Base-by-base conservation (phyloP, 2,329 filamentous ascomycete genomes). In the Aureobasidium namibiae region DNA sequence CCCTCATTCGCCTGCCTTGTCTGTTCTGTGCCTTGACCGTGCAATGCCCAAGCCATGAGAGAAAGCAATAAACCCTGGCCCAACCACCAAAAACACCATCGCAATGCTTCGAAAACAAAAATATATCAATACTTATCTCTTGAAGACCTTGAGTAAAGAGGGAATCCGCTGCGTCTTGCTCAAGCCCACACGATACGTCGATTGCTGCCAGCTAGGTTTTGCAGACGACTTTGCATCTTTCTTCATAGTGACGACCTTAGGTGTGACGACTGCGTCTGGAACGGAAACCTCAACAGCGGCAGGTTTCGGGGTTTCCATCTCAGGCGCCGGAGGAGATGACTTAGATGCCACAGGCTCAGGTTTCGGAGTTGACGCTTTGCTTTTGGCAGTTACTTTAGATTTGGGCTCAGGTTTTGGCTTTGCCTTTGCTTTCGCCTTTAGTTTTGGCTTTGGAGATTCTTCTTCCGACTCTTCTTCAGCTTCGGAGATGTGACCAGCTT, bases 101-200 rank as follows among this genome's bases (percentile, higher is more conserved):
- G 33, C 34, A 39, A 52, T 52, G 49, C 49, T 39, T 52, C 1
- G 21, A 38, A 49, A 34, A 52, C 21, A 26, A 10, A 21, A 16
- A n/a, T 36, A 45, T 45, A 7, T 18, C 24, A n/a, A 33, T 13
- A 29, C 9, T 36, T 14, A 56, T 39, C 26, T 44, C 39, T 61
- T 63, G 26, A 60, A 38, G 2, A 63, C 48, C 29, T 59, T 59
- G 59, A 80, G 65, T 63, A 81, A 66, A 18, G 78, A 75, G 18
- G 76, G 76, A 48, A 80, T 80, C 26, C 75, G 69, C 23, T 75
- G 75, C 59, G 69, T 70, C 54, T 75, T 77, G 65, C 78, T 80
- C 60, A 81, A 65, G 2, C 78, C 78, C 5, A 81, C 77, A 0
- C 78, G 72, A 49, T 59, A 41, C 11, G 45, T 41, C 8, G 56